phyloP scores from a whole-genome alignment of 2,329 filamentous ascomycete genomes.

The Colletotrichum cuscutae region DNA sequence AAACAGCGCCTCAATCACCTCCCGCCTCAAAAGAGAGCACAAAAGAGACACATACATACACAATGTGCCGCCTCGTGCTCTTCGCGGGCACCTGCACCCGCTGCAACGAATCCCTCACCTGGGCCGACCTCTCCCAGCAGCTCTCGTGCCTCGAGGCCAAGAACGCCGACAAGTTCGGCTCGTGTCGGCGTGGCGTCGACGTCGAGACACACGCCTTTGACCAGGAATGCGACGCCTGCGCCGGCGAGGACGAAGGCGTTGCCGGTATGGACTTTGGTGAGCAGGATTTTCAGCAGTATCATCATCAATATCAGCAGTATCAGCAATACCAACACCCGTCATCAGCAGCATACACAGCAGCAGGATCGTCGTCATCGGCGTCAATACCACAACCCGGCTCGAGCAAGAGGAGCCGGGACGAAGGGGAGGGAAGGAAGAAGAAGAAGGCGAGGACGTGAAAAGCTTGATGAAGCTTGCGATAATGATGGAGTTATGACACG shows the following conservation, averaged over 20 bases:
- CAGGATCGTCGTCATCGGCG: not conserved
- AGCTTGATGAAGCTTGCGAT: not conserved
- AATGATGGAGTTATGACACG: not conserved
- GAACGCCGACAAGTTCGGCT: slow-evolving; percentile 57
- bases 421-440: slow-evolving; percentile 8
- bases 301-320: slow-evolving; percentile 7
- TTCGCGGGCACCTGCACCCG: slow-evolving; percentile 56
- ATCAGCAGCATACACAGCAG: not conserved
- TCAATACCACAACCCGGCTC: not conserved
- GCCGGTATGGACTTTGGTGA: slow-evolving; percentile 50
- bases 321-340: slow-evolving; percentile 4
- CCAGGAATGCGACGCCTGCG: slow-evolving; percentile 58
- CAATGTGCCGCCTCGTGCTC: slow-evolving; percentile 59
- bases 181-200: slow-evolving; percentile 52
- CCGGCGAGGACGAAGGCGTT: slow-evolving; percentile 54
- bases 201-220: slow-evolving; percentile 57
- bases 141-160: slow-evolving; percentile 61
- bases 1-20: not conserved
- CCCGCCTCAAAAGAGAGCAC: not conserved
- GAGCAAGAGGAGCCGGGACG: slow-evolving; percentile 17
- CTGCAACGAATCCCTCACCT: slow-evolving; percentile 52
- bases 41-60: not conserved
- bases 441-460: slow-evolving; percentile 29
- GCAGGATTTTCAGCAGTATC: slow-evolving; percentile 3
- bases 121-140: slow-evolving; percentile 57